These are phyloP conservation scores for Arxiozyma slooffiae DNA, from an alignment of 1,139 yeast species.

Conservation along the genomic window DNA sequence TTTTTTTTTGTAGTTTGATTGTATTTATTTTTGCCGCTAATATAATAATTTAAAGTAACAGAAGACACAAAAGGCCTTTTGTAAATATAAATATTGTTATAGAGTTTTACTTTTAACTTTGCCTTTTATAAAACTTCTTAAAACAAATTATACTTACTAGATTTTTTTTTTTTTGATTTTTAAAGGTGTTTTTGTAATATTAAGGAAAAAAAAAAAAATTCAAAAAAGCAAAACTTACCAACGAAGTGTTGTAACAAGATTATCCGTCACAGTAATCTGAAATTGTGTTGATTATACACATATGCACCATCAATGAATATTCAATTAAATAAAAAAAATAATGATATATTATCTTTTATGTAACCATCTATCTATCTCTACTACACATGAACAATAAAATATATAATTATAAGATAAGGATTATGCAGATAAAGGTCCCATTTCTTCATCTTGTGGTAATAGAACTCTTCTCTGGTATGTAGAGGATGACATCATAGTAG, in stretches of 20 bases:
- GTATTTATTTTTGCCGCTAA: background rate
- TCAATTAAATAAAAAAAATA: too few species aligned
- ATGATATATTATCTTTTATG: background rate
- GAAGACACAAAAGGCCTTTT: background rate
- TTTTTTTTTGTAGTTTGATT: background rate
- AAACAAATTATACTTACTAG: too few species aligned
- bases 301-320: too few species aligned
- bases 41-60: background rate
- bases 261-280: too few species aligned
- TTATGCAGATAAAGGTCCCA: constrained; percentile 4
- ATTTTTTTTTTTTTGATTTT: too few species aligned
- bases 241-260: background rate
- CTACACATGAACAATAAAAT: background rate
- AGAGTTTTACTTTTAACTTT: too few species aligned
- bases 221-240: too few species aligned
- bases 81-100: background rate
- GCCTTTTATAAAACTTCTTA: background rate
- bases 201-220: too few species aligned
- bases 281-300: too few species aligned
- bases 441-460: constrained; percentile 8
- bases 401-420: too few species aligned
- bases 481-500: constrained; percentile 3
- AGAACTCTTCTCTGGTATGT: constrained; percentile 4
- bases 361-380: too few species aligned
- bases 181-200: background rate